Percentiles rank a stretch among this genome's conserved stretches.
Conservation (phyloP, 352 stramenopile genomes). For the Globisporangium nagaii region DNA sequence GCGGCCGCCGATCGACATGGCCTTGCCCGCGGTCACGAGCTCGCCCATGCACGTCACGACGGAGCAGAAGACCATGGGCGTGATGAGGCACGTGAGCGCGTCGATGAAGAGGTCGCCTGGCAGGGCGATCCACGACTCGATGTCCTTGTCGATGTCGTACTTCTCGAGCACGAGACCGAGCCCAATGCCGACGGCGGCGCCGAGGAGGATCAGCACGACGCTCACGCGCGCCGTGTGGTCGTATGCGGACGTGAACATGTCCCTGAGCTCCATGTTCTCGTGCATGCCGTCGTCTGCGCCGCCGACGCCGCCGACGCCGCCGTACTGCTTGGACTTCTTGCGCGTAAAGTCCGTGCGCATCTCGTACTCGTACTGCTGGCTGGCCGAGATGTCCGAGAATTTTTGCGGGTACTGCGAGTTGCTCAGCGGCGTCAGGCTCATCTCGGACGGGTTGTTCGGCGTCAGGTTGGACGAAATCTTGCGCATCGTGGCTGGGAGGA, state of each 20-base stretch:
- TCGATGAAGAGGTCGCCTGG: conserved; percentile 34
- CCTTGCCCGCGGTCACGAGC: conserved; percentile 27
- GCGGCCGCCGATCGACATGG: conserved; percentile 23
- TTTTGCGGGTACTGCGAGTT: conserved; percentile 5
- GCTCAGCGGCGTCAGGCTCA: conserved; percentile 13
- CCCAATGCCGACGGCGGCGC: conserved; percentile 15
- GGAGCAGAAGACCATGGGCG: conserved; percentile 35
- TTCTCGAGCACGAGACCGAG: conserved; percentile 24
- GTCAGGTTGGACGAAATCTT: conserved; percentile 10
- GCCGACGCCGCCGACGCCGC: neutral
- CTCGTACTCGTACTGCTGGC: conserved; percentile 12
- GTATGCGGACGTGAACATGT: conserved; percentile 14
- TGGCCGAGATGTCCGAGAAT: conserved; percentile 11
- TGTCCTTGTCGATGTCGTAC: conserved; percentile 9
- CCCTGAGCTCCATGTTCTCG: conserved; percentile 10
- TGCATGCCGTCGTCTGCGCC: neutral
- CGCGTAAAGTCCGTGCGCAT: conserved; percentile 15
- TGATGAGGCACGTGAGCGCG: conserved; percentile 43
- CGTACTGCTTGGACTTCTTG: conserved; percentile 12
- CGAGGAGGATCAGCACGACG: conserved; percentile 16
- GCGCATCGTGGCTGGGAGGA: conserved; percentile 4
- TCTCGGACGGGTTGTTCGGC: conserved; percentile 8
- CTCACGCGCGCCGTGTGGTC: conserved; percentile 11
- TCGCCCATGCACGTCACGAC: conserved; percentile 29
- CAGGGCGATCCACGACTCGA: conserved; percentile 23